phyloP scores from a whole-genome alignment of 2,329 filamentous ascomycete genomes.

The Talaromyces atroroseus region DNA sequence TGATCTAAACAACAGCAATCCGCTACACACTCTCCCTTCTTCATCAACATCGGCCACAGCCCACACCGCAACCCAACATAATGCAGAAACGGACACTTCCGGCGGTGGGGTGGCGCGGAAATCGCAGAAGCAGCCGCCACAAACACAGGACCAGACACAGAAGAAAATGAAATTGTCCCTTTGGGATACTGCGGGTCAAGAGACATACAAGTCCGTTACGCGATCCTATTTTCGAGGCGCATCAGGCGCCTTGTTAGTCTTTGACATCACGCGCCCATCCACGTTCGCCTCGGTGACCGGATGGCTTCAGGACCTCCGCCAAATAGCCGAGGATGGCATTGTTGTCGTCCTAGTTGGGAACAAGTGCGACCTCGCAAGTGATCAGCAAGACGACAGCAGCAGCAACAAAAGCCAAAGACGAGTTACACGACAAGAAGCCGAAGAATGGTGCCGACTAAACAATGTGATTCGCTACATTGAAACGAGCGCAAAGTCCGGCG shows the following conservation, averaged over 20 bases:
- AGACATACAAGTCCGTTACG: conserved; percentile 96
- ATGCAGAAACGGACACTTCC: background rate
- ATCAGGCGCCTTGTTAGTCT: conserved; percentile 75
- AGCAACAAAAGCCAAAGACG: conserved; percentile 53
- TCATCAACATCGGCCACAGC: background rate
- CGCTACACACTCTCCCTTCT: background rate
- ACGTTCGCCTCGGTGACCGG: conserved; percentile 86
- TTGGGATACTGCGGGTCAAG: conserved; percentile 95
- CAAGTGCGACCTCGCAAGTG: conserved; percentile 67
- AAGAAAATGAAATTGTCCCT: conserved; percentile 90
- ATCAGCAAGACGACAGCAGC: conserved; percentile 24
- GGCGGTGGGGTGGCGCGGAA: conserved; percentile 18
- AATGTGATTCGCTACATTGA: conserved; percentile 91
- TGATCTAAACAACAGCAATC: conserved; percentile 14
- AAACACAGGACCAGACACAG: conserved; percentile 34
- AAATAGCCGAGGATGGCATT: conserved; percentile 93
- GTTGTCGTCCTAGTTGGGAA: conserved; percentile 94
- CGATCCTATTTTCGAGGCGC: conserved; percentile 87
- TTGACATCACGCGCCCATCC: conserved; percentile 79
- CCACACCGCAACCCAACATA: background rate
- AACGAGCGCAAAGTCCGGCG: conserved; percentile 91
- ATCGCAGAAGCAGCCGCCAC: conserved; percentile 16
- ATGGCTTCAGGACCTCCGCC: conserved; percentile 89
- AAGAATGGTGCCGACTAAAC: conserved; percentile 81
- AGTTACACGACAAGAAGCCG: conserved; percentile 75